Conservation (phyloP, 352 stramenopile species). For the Phytophthora macrochlamydospora region DNA sequence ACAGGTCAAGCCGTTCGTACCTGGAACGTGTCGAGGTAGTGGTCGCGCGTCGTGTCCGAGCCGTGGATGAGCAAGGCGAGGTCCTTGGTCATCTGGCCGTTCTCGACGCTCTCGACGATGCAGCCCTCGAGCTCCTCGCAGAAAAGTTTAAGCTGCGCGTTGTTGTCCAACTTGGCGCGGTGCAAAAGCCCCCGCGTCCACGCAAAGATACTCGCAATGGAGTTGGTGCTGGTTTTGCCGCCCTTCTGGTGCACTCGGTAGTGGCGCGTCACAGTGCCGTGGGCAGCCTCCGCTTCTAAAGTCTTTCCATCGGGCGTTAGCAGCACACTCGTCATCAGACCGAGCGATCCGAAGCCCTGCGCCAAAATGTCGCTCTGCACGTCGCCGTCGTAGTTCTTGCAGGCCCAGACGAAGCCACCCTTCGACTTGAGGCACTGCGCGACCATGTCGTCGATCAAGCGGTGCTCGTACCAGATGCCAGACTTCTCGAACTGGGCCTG, state of each 20-base stretch:
- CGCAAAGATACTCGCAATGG: slow-evolving; percentile 89
- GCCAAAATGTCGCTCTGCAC: slow-evolving; percentile 91
- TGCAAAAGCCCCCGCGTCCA: slow-evolving; percentile 87
- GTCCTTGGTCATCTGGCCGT: slow-evolving; percentile 89
- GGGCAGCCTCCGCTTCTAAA: slow-evolving; percentile 87
- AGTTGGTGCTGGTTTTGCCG: slow-evolving; percentile 88
- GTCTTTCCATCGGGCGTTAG: slow-evolving; percentile 86
- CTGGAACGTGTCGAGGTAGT: slow-evolving; percentile 85
- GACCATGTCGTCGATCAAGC: slow-evolving; percentile 92
- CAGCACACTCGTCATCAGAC: slow-evolving; percentile 89
- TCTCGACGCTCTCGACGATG: slow-evolving; percentile 86
- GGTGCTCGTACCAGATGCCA: slow-evolving; percentile 86
- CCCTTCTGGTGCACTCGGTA: slow-evolving; percentile 90
- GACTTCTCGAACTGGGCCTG: slow-evolving; percentile 69
- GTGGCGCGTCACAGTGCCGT: slow-evolving; percentile 91
- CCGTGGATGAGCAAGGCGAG: slow-evolving; percentile 84
- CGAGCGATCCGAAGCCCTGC: slow-evolving; percentile 88
- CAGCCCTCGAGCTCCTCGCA: slow-evolving; percentile 73
- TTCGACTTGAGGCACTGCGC: slow-evolving; percentile 89
- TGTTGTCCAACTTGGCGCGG: slow-evolving; percentile 86
- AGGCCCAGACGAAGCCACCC: slow-evolving; percentile 90
- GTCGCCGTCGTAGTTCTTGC: slow-evolving; percentile 93
- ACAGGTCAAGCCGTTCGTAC: slow-evolving; percentile 3
- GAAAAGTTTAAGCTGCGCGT: slow-evolving; percentile 76
- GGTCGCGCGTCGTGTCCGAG: slow-evolving; percentile 67